These are phyloP conservation scores for Hypomyces rosellus DNA, from an alignment of 2,329 filamentous ascomycete genomes.

Conservation along the genomic window DNA sequence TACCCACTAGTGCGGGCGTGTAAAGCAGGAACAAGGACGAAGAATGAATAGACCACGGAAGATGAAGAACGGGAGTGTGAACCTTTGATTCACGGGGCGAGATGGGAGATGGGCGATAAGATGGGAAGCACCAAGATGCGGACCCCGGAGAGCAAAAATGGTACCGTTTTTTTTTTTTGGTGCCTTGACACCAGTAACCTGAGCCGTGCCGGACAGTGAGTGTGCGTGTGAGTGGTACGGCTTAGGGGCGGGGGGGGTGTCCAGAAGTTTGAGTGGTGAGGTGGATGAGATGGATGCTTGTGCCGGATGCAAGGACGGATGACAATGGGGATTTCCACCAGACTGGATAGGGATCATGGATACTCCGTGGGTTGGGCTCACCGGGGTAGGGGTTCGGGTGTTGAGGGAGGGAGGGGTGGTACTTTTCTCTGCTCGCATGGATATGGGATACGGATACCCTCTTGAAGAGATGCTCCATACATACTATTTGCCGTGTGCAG, in stretches of 20 bases:
- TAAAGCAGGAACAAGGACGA: constrained; percentile 13
- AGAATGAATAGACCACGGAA: constrained; percentile 8
- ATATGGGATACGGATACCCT: no score
- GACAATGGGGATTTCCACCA: background rate
- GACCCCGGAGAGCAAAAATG: no score
- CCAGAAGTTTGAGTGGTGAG: background rate
- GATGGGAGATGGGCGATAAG: constrained; percentile 7
- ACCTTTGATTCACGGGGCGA: constrained; percentile 3
- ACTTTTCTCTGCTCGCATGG: no score
- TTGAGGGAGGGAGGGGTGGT: no score
- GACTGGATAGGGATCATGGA: background rate
- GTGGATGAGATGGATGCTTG: background rate
- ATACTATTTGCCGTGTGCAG: no score
- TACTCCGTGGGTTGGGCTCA: background rate
- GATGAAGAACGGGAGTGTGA: background rate
- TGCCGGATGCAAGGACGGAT: background rate
- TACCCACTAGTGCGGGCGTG: constrained; percentile 20
- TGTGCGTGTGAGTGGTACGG: constrained; percentile 4
- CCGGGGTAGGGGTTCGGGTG: constrained; percentile 1
- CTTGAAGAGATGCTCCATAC: no score
- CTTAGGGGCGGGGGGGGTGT: constrained; percentile 6
- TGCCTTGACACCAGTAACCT: background rate
- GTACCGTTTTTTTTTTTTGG: background rate
- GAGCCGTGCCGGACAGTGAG: constrained; percentile 5
- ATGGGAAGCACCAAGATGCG: background rate